Percentiles rank a stretch among this genome's conserved stretches.
Conservation (phyloP, 352 stramenopile genomes). For the Hyaloperonospora arabidopsidis region DNA sequence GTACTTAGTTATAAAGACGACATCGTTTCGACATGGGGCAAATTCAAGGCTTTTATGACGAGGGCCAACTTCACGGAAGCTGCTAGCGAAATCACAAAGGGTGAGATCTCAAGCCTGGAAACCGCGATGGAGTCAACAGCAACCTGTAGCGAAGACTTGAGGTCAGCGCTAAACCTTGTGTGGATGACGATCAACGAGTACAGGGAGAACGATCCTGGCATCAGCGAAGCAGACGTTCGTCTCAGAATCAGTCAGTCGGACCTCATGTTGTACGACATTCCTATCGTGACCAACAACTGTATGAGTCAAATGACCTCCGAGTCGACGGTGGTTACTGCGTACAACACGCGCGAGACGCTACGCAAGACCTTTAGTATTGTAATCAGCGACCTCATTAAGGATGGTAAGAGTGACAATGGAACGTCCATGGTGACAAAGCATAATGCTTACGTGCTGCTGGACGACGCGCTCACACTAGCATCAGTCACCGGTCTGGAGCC, state of each 20-base stretch:
- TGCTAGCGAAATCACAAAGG: constrained; percentile 19
- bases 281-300: constrained; percentile 39
- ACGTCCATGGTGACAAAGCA: not conserved
- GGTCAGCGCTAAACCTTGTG: constrained; percentile 33
- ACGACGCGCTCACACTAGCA: constrained; percentile 14
- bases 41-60: constrained; percentile 32
- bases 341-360: not conserved
- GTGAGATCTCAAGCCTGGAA: constrained; percentile 23
- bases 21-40: constrained; percentile 21
- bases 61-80: constrained; percentile 22
- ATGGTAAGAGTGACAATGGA: not conserved
- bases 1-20: constrained; percentile 28
- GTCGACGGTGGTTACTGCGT: not conserved
- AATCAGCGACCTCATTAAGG: not conserved
- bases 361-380: not conserved
- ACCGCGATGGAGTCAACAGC: constrained; percentile 20
- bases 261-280: constrained; percentile 40
- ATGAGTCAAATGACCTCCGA: constrained; percentile 7
- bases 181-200: constrained; percentile 29
- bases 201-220: constrained; percentile 23
- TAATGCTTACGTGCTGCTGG: not conserved
- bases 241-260: constrained; percentile 34
- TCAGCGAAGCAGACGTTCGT: constrained; percentile 28
- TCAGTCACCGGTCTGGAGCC: constrained; percentile 35
- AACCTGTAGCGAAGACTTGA: constrained; percentile 30